Evolutionary conservation across 2,329 filamentous ascomycete species (phyloP).

Genomic region (Endoconidiophora polonica): DNA sequence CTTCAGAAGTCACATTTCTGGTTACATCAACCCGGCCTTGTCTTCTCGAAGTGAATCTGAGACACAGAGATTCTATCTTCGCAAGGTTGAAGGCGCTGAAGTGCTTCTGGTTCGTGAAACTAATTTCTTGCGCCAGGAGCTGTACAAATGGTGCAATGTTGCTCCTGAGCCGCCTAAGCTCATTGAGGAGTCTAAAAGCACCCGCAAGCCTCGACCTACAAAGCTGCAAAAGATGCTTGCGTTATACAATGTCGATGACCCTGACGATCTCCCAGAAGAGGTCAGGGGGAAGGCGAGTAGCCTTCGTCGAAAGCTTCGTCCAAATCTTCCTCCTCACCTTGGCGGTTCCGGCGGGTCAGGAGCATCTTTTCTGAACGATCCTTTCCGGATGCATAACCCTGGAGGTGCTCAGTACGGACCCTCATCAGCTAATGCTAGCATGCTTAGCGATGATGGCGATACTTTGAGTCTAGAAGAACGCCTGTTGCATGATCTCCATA

Average conservation of each 20-base stretch:
- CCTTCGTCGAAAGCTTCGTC: conserved; percentile 53
- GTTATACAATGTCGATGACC: conserved; percentile 74
- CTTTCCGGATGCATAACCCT: conserved; percentile 15
- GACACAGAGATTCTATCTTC: conserved; percentile 72
- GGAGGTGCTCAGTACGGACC: conserved; percentile 14
- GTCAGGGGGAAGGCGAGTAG: conserved; percentile 63
- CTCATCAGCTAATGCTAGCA: conserved; percentile 12
- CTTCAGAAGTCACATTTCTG: conserved; percentile 68
- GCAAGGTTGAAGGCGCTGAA: conserved; percentile 94
- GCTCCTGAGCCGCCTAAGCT: conserved; percentile 74
- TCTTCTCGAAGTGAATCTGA: conserved; percentile 25
- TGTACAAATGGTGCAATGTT: conserved; percentile 89
- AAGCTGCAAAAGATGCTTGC: conserved; percentile 92
- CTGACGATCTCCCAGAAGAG: conserved; percentile 74
- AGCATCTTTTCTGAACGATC: conserved; percentile 15
- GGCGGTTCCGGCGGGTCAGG: conserved; percentile 8
- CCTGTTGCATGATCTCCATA: conserved; percentile 30
- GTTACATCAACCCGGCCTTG: conserved; percentile 74
- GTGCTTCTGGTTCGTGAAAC: conserved; percentile 83
- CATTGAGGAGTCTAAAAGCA: conserved; percentile 74
- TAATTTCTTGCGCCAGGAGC: conserved; percentile 92
- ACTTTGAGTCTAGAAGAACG: conserved; percentile 31
- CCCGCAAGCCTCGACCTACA: conserved; percentile 85
- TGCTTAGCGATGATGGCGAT: conserved; percentile 3
- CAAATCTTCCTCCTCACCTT: conserved; percentile 25